Base-by-base conservation (phyloP, 1,284 basidiomycete genomes). In the Cryptococcus deneoformans region DNA sequence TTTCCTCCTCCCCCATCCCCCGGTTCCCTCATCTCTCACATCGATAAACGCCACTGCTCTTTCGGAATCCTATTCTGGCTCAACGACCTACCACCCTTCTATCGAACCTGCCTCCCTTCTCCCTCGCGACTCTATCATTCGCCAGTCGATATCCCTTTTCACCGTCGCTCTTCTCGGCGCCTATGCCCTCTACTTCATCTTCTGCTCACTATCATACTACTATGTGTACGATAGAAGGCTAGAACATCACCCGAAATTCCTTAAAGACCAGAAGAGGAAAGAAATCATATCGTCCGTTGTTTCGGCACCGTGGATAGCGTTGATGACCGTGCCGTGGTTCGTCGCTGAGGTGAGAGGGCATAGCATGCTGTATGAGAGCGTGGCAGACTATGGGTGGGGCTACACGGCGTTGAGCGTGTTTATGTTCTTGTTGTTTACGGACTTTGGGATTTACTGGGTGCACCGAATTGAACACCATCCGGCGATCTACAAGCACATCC, bases 171-270 rank as follows among this genome's bases (percentile, higher is more conserved):
- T 90, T 59, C 68, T 91, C 59, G 92, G 92, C 61, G 90, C 92
- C 54, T 83, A 87, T 67, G 42, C 86, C 47, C 82, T 94, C 52
- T 94, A 99, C 79, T 95, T 97, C 78, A 57, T 87, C 45, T 89
- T 96, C 70, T 93, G 93, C 34, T 80, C 83, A 36, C 73, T 92
- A 10, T 92, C 92, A 4, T 99, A 93, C 80, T 81, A 80, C 56
- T 88, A 83, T 77, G 84, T 99, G 60, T 99, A 97, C 84, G 94
- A 99, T 80, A 88, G 93, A 69, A 86, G 94, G 29, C 92, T 99
- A 86, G 93, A 93, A 86, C 84, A 85, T 50, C 95, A 99, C 79
- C 96, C 95, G 0, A 85, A 88, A 37, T 99, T 94, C 81, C 82
- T 96, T 53, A 89, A 90, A 71, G 80, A 82, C 65, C 94, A 97